Conservation (phyloP, 805 yeast genomes). For the Candida orba region DNA sequence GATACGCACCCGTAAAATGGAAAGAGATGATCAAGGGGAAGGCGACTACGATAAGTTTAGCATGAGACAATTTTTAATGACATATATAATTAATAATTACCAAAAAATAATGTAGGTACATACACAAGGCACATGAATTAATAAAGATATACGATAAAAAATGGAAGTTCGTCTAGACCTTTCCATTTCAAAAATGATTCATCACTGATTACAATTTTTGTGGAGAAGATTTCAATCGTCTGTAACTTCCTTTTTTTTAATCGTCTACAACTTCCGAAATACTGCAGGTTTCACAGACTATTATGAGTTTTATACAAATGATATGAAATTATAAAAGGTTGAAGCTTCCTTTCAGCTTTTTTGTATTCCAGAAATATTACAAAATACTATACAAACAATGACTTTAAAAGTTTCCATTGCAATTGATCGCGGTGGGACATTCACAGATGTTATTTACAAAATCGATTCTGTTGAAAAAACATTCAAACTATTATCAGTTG, state of each 20-base stretch:
- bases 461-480: constrained; percentile 33
- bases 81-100: too few relatives aligned
- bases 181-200: background rate
- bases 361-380: background rate
- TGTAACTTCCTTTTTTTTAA: too few relatives aligned
- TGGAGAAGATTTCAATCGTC: too few relatives aligned
- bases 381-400: background rate
- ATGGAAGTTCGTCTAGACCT: constrained; percentile 4
- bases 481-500: constrained; percentile 42
- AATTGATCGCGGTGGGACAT: constrained; percentile 35
- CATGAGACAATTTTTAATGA: constrained; percentile 14
- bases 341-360: background rate
- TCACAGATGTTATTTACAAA: constrained; percentile 40
- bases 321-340: background rate
- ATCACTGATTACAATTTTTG: background rate
- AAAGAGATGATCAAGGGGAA: constrained; percentile 31
- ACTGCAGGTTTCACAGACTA: too few relatives aligned
- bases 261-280: too few relatives aligned
- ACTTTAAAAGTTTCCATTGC: constrained; percentile 12
- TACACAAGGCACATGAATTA: too few relatives aligned
- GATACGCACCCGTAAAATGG: constrained; percentile 26
- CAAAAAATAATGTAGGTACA: too few relatives aligned
- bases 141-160: background rate
- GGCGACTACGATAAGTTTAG: constrained; percentile 32
- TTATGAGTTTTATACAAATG: too few relatives aligned